These are phyloP conservation scores for Spergularia marina DNA, from an alignment of 148 eudicot genomes.

Conservation along the genomic window DNA sequence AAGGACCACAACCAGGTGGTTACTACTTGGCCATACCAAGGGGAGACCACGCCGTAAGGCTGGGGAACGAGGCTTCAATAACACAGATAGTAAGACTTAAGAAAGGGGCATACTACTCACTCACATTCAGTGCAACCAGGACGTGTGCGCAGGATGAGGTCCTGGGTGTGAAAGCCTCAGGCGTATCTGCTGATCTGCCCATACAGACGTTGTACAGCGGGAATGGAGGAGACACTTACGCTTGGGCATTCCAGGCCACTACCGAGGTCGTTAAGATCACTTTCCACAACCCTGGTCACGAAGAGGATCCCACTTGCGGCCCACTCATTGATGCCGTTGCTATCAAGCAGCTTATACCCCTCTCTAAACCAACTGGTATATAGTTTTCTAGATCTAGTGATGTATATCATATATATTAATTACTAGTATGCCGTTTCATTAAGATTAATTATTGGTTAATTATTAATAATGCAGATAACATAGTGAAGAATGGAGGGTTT, in stretches of 20 bases:
- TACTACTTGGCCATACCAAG: constrained; percentile 55
- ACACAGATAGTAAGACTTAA: constrained; percentile 50
- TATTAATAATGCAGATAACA: constrained; percentile 23
- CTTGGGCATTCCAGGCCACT: constrained; percentile 58
- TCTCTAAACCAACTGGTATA: constrained; percentile 35
- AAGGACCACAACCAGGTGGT: constrained; percentile 84
- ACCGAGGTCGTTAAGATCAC: constrained; percentile 42
- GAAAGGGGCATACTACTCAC: constrained; percentile 43
- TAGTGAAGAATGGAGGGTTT: constrained; percentile 77
- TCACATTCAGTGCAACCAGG: constrained; percentile 75
- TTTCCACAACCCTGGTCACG: constrained; percentile 62
- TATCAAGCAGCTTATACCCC: constrained; percentile 49
- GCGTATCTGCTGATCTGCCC: constrained; percentile 39
- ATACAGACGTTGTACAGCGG: constrained; percentile 72
- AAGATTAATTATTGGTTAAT: no score
- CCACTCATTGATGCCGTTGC: constrained; percentile 76
- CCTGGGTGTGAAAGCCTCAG: constrained; percentile 47
- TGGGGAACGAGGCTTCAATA: constrained; percentile 66
- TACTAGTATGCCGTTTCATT: no score
- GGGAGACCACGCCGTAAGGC: constrained; percentile 64
- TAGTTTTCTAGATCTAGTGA: no score
- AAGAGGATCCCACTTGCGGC: constrained; percentile 80
- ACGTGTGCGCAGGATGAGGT: constrained; percentile 90
- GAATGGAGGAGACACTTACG: constrained; percentile 81
- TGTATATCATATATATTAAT: no score